Evolutionary conservation across 805 yeast species (phyloP).

Genomic region (Hanseniaspora lachancei): DNA sequence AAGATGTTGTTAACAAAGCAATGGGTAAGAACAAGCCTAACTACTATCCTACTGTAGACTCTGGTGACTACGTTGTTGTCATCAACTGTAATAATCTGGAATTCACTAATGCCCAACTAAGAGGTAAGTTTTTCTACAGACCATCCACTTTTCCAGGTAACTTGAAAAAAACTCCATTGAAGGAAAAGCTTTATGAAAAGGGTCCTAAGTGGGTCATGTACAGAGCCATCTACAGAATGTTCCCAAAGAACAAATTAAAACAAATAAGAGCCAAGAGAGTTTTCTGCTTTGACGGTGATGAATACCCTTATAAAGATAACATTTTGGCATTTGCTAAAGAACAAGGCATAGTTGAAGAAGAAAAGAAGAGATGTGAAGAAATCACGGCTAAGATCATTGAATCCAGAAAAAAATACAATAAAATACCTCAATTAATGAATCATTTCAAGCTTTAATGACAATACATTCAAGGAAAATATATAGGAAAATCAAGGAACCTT

Average conservation of each 20-base stretch:
- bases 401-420: slow-evolving; percentile 5
- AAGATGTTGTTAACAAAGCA: slow-evolving; percentile 71
- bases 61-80: slow-evolving; percentile 94
- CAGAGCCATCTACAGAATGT: slow-evolving; percentile 90
- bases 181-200: slow-evolving; percentile 54
- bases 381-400: slow-evolving; percentile 15
- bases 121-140: slow-evolving; percentile 72
- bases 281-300: slow-evolving; percentile 76
- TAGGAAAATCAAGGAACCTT: background rate
- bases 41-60: slow-evolving; percentile 61
- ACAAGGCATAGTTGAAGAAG: slow-evolving; percentile 37
- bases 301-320: slow-evolving; percentile 75
- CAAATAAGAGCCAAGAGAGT: slow-evolving; percentile 67
- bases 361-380: slow-evolving; percentile 22
- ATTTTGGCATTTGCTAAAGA: slow-evolving; percentile 78
- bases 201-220: slow-evolving; percentile 79
- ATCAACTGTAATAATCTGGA: slow-evolving; percentile 76
- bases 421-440: slow-evolving; percentile 7
- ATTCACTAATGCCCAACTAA: slow-evolving; percentile 73
- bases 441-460: background rate
- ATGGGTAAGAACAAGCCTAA: slow-evolving; percentile 98
- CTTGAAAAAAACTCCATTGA: slow-evolving; percentile 71
- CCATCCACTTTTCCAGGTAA: slow-evolving; percentile 88
- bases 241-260: slow-evolving; percentile 81
- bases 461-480: background rate